A percentile compares a stretch with the other conserved stretches of the same genome.
Conservation (phyloP, 140 eudicot genomes). For the Oenanthe javanica region DNA sequence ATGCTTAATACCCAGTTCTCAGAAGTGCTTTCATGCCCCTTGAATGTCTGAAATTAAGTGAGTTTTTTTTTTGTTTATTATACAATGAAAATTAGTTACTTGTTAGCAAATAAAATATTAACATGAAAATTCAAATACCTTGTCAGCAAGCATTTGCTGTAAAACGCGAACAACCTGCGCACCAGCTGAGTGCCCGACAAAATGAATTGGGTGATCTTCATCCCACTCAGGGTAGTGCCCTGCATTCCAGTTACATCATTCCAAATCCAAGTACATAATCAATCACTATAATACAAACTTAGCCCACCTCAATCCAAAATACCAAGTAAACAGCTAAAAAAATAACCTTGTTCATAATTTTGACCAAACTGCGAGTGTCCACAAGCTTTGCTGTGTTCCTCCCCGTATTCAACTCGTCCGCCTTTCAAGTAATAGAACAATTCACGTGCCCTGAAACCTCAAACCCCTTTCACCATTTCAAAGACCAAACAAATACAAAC, state of each 20-base stretch:
- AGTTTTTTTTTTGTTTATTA: neutral
- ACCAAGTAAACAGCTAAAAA: neutral
- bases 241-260: conserved; percentile 15
- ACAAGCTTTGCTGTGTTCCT: conserved; percentile 59
- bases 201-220: conserved; percentile 94
- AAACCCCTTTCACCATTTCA: conserved; percentile 11
- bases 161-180: conserved; percentile 83
- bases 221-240: conserved; percentile 96
- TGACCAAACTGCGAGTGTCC: conserved; percentile 59
- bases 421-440: conserved; percentile 64
- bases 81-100: neutral
- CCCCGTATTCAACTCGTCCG: conserved; percentile 62
- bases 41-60: conserved; percentile 55
- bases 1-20: conserved; percentile 86
- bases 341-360: conserved; percentile 40
- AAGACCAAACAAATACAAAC: neutral
- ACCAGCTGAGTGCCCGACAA: conserved; percentile 99
- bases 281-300: neutral
- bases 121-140: conserved; percentile 32
- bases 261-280: conserved; percentile 7
- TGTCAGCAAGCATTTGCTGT: conserved; percentile 95
- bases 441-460: conserved; percentile 52
- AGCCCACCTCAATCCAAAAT: neutral
- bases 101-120: neutral
- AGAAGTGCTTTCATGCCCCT: conserved; percentile 65